Evolutionary conservation across 345 rosid species (phyloP).

Genomic region (Microcos paniculata): DNA sequence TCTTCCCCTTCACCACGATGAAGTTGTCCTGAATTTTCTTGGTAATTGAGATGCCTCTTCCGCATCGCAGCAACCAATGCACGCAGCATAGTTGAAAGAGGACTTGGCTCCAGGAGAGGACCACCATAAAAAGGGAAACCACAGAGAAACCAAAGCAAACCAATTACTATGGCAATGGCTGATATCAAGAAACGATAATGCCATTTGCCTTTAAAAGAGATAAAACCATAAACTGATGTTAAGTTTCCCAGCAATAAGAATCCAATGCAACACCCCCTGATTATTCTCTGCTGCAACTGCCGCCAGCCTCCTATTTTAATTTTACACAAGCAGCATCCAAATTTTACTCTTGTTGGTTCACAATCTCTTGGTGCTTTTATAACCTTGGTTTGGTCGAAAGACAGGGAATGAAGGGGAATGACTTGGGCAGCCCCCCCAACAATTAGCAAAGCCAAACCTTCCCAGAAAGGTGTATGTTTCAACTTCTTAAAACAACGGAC

Average conservation of each 20-base stretch:
- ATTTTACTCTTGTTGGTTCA: not conserved
- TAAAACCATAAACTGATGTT: not conserved
- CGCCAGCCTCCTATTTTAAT: not conserved
- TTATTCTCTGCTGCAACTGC: not conserved
- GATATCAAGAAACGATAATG: not conserved
- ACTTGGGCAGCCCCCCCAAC: not conserved
- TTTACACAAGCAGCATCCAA: not conserved
- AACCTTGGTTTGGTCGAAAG: conserved; percentile 3
- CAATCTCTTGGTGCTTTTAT: not conserved
- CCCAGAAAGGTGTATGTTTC: not conserved
- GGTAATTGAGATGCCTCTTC: not conserved
- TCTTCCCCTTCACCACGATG: not conserved
- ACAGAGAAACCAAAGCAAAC: conserved; percentile 11
- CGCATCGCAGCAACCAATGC: not conserved
- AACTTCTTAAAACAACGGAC: not conserved
- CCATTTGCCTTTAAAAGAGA: not conserved
- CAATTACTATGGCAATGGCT: not conserved
- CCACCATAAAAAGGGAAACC: not conserved
- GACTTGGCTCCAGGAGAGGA: not conserved
- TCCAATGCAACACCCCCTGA: not conserved
- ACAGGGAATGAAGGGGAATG: conserved; percentile 8
- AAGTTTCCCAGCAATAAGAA: not conserved
- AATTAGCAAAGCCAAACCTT: not conserved
- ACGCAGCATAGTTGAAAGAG: not conserved
- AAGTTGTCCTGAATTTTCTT: not conserved